Evolutionary conservation across 371 early-diverging fungal species (phyloP).

Genomic region (Mortierella sp.): DNA sequence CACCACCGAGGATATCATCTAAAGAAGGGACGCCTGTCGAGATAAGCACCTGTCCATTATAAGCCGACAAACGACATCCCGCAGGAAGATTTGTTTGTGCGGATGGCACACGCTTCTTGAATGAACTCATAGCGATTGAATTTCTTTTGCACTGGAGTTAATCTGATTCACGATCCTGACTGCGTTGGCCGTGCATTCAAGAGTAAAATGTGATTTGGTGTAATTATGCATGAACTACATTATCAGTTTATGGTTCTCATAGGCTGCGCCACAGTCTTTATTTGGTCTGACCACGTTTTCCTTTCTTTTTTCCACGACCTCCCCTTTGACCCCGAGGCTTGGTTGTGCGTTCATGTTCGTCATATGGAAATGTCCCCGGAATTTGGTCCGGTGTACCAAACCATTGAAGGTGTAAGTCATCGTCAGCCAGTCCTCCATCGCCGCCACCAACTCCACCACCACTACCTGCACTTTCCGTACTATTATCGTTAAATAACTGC

Average conservation of each 20-base stretch:
- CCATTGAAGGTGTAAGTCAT: constrained; percentile 45
- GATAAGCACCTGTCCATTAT: constrained; percentile 82
- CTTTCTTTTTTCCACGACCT: constrained; percentile 10
- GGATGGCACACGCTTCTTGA: constrained; percentile 73
- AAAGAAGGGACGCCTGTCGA: constrained; percentile 92
- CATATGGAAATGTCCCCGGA: constrained; percentile 51
- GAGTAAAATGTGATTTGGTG: background rate
- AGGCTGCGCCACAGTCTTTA: constrained; percentile 19
- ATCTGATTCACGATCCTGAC: background rate
- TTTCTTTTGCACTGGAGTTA: background rate
- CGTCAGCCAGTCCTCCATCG: constrained; percentile 18
- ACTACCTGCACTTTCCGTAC: background rate
- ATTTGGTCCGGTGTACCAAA: constrained; percentile 51
- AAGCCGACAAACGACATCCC: constrained; percentile 82
- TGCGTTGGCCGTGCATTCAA: background rate
- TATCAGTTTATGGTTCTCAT: background rate
- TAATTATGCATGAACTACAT: background rate
- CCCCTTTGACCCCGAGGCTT: constrained; percentile 1
- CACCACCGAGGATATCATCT: constrained; percentile 91
- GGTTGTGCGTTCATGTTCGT: constrained; percentile 9
- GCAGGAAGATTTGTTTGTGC: constrained; percentile 78
- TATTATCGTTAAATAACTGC: constrained; percentile 16
- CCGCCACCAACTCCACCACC: constrained; percentile 5
- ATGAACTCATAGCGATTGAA: constrained; percentile 67
- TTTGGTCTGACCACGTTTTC: constrained; percentile 13